These are phyloP conservation scores for Entonaema liquescens DNA, from an alignment of 495 filamentous ascomycete species.

Conservation along the genomic window DNA sequence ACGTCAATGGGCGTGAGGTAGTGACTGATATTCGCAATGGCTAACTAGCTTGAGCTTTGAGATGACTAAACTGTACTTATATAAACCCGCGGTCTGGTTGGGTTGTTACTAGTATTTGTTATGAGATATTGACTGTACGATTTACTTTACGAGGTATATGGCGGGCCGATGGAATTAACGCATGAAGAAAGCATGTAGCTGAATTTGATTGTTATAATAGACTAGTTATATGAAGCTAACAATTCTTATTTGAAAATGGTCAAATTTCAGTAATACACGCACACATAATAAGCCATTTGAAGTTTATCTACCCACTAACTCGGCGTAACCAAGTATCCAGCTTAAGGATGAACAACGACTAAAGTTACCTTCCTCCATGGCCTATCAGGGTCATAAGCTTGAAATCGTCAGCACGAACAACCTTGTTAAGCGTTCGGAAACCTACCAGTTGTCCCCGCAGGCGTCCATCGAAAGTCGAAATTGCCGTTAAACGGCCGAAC, in stretches of 20 bases:
- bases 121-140: neutral
- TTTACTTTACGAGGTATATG: neutral
- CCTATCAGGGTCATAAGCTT: slow-evolving; percentile 48
- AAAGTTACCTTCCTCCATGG: slow-evolving; percentile 52
- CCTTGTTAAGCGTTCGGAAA: neutral
- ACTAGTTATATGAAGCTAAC: neutral
- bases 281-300: too few species aligned
- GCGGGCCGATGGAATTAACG: neutral
- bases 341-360: slow-evolving; percentile 30
- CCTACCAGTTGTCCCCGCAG: slow-evolving; percentile 56
- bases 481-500: slow-evolving; percentile 52
- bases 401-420: neutral
- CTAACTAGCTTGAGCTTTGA: neutral
- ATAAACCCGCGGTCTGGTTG: neutral
- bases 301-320: too few species aligned
- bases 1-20: slow-evolving; percentile 30
- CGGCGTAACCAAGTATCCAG: too few species aligned
- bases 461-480: slow-evolving; percentile 59
- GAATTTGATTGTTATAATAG: neutral
- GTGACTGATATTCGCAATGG: neutral
- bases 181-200: neutral
- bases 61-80: neutral
- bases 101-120: neutral
- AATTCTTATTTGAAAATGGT: too few species aligned
- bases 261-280: too few species aligned